Evolutionary conservation across 805 yeast species (phyloP).

Genomic region (Myxozyma mucilagina): DNA sequence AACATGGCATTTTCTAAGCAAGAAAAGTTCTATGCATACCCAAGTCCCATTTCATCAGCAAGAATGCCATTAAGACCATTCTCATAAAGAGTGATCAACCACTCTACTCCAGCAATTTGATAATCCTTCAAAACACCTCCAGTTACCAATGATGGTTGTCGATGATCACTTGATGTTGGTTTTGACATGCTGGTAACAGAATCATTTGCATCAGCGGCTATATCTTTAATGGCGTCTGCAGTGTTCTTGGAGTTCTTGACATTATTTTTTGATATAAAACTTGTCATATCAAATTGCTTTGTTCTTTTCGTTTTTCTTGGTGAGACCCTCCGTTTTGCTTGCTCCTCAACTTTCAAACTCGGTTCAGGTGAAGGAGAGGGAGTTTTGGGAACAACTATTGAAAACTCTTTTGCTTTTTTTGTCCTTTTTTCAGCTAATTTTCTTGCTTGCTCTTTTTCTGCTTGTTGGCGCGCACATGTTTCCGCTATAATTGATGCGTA

Average conservation of each 20-base stretch:
- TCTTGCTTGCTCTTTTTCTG: constrained; percentile 1
- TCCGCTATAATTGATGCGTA: constrained; percentile 86
- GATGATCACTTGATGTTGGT: constrained; percentile 1
- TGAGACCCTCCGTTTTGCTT: not conserved
- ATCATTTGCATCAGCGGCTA: not conserved
- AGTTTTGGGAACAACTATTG: not conserved
- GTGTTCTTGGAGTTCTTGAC: not conserved
- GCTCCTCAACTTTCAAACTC: not conserved
- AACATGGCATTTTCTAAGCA: not conserved
- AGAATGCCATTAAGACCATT: constrained; percentile 93
- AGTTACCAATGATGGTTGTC: constrained; percentile 56
- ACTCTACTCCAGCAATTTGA: constrained; percentile 86
- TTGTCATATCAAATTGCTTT: not conserved
- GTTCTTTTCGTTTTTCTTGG: not conserved
- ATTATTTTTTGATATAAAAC: not conserved
- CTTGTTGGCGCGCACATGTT: constrained; percentile 47
- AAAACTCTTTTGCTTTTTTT: not conserved
- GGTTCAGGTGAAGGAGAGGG: not conserved
- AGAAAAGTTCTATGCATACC: constrained; percentile 39
- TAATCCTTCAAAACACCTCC: constrained; percentile 73
- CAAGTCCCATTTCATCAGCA: constrained; percentile 98
- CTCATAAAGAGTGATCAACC: constrained; percentile 85
- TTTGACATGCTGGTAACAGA: not conserved
- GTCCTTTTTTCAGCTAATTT: not conserved
- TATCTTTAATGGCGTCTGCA: not conserved